These are phyloP conservation scores for Anthracocystis setariae DNA, from an alignment of 1,284 basidiomycete genomes.

Conservation along the genomic window DNA sequence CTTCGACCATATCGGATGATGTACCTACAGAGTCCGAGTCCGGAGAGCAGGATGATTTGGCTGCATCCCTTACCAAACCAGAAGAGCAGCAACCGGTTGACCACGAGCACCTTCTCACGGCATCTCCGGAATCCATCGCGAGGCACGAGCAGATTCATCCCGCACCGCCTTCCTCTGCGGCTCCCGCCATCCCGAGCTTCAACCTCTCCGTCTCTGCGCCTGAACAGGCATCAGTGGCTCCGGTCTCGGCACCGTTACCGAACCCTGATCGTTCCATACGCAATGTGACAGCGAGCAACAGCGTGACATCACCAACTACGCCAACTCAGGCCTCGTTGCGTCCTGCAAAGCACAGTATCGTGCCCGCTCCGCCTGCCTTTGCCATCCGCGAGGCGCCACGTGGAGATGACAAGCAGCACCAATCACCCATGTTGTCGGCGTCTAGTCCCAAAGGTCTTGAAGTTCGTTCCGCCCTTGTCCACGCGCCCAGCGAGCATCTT, in stretches of 20 bases:
- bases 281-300: neutral
- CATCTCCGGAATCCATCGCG: neutral
- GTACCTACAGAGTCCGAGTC: neutral
- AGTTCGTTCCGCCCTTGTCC: conserved; percentile 1
- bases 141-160: neutral
- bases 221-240: conserved; percentile 5
- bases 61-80: neutral
- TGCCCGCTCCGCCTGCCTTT: conserved; percentile 37
- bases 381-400: conserved; percentile 26
- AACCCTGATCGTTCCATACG: conserved; percentile 3
- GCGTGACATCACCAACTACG: neutral
- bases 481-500: conserved; percentile 8
- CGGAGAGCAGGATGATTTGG: neutral
- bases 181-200: conserved; percentile 24
- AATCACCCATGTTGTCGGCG: neutral
- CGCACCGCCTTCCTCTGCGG: conserved; percentile 5
- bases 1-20: neutral
- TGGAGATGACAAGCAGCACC: neutral
- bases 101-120: neutral
- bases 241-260: neutral
- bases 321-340: neutral
- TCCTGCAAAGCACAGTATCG: conserved; percentile 35
- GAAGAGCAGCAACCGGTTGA: neutral
- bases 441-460: conserved; percentile 17
- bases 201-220: conserved; percentile 31